These are phyloP conservation scores for Trichoderma asperelloides DNA, from an alignment of 495 filamentous ascomycete genomes.

Conservation along the genomic window DNA sequence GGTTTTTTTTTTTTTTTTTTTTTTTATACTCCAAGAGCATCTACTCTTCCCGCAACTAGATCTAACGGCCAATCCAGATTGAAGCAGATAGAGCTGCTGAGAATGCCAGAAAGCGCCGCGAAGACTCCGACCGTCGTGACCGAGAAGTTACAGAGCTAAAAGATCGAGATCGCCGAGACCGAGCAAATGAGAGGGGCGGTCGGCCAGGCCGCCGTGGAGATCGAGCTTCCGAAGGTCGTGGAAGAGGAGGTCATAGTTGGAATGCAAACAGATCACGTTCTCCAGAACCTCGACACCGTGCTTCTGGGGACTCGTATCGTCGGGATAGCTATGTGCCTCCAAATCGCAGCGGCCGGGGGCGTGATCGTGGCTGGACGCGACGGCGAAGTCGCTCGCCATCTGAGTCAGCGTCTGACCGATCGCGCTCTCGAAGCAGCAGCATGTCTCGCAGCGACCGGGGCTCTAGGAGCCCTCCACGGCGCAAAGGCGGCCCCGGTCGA, in stretches of 20 bases:
- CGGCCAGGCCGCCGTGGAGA: constrained; percentile 41
- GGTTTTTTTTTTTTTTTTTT: constrained; percentile 34
- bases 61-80: constrained; percentile 43
- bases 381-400: constrained; percentile 24
- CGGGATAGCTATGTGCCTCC: constrained; percentile 44
- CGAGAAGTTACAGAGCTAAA: constrained; percentile 57
- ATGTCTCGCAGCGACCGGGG: not conserved
- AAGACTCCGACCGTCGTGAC: constrained; percentile 47
- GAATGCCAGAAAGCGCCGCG: constrained; percentile 53
- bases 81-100: constrained; percentile 78
- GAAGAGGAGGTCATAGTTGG: constrained; percentile 34
- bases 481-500: not conserved
- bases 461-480: constrained; percentile 1
- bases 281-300: constrained; percentile 39
- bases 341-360: constrained; percentile 30
- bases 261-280: constrained; percentile 49
- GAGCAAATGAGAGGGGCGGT: constrained; percentile 50
- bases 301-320: constrained; percentile 28
- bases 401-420: constrained; percentile 18
- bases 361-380: constrained; percentile 14
- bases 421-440: constrained; percentile 13
- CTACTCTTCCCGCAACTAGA: not conserved
- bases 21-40: not conserved
- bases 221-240: constrained; percentile 33
- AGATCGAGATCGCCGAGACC: constrained; percentile 65